These are phyloP conservation scores for Lipomyces yamanashiensis DNA, from an alignment of 805 yeast genomes.

Conservation along the genomic window DNA sequence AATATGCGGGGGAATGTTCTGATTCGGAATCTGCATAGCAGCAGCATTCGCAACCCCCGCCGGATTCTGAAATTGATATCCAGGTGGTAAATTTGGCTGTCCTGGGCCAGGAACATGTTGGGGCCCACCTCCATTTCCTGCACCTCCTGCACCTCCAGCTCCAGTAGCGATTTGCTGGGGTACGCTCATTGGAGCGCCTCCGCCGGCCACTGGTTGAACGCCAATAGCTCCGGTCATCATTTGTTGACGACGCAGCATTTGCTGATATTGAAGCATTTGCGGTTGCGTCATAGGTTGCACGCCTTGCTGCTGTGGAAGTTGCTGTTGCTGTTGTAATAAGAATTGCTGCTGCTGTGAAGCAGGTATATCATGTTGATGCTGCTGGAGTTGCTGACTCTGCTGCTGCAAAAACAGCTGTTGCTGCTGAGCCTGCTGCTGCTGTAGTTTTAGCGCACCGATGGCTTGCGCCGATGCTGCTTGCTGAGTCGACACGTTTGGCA, in stretches of 20 bases:
- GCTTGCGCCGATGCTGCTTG: conserved; percentile 2
- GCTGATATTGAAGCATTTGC: conserved; percentile 17
- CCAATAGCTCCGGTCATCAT: conserved; percentile 15
- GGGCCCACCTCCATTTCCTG: neutral
- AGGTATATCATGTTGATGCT: conserved; percentile 20
- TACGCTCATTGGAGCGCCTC: neutral
- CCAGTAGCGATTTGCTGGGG: conserved; percentile 14
- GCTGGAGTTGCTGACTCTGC: conserved; percentile 17
- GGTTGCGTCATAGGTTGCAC: conserved; percentile 11
- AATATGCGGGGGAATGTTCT: conserved; percentile 25
- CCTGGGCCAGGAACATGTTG: too few species aligned
- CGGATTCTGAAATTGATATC: conserved; percentile 20
- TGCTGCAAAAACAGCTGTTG: conserved; percentile 16
- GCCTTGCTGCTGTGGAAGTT: conserved; percentile 10
- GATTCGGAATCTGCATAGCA: conserved; percentile 17
- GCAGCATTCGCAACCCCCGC: conserved; percentile 9
- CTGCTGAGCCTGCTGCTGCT: conserved; percentile 2
- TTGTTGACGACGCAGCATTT: conserved; percentile 20
- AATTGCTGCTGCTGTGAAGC: conserved; percentile 22
- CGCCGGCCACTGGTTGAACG: neutral
- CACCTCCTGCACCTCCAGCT: neutral
- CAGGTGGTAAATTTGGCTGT: conserved; percentile 1
- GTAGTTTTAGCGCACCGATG: conserved; percentile 3
- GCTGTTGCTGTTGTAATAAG: conserved; percentile 3
- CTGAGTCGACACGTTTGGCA: conserved; percentile 15